Evolutionary conservation across 768 basidiomycete species (phyloP).

Genomic region (Pleurotus cornucopiae): DNA sequence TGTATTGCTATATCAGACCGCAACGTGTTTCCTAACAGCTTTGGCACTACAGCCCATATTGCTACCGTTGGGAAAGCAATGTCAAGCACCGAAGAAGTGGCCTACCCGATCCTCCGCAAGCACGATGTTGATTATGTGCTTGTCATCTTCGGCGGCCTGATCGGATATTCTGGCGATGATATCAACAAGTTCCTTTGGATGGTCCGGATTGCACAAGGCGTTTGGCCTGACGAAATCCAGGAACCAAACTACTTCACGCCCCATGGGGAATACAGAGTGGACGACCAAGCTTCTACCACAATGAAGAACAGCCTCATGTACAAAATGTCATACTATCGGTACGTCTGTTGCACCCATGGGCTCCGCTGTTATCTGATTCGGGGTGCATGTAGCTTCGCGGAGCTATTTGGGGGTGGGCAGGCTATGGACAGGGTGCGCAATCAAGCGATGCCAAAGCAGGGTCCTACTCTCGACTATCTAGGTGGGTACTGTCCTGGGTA

Average conservation of each 20-base stretch:
- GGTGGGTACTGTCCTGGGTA: constrained; percentile 44
- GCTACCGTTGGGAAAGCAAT: constrained; percentile 99
- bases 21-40: neutral
- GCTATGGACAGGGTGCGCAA: constrained; percentile 86
- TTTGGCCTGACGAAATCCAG: constrained; percentile 98
- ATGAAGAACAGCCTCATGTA: constrained; percentile 99
- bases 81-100: constrained; percentile 89
- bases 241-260: constrained; percentile 93
- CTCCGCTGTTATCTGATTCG: constrained; percentile 2
- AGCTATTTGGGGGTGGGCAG: constrained; percentile 73
- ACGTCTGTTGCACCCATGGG: constrained; percentile 10
- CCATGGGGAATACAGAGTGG: constrained; percentile 90
- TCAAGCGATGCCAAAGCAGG: constrained; percentile 71
- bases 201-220: constrained; percentile 91
- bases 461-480: constrained; percentile 83
- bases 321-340: constrained; percentile 98
- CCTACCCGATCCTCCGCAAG: constrained; percentile 94
- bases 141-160: constrained; percentile 93
- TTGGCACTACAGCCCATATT: constrained; percentile 68
- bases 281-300: constrained; percentile 74
- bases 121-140: constrained; percentile 98
- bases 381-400: constrained; percentile 58
- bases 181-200: constrained; percentile 99
- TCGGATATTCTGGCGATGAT: constrained; percentile 98
- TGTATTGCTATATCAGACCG: constrained; percentile 24